These are phyloP conservation scores for Herpomyces periplanetae DNA, from an alignment of 2,329 filamentous ascomycete genomes.

Conservation along the genomic window DNA sequence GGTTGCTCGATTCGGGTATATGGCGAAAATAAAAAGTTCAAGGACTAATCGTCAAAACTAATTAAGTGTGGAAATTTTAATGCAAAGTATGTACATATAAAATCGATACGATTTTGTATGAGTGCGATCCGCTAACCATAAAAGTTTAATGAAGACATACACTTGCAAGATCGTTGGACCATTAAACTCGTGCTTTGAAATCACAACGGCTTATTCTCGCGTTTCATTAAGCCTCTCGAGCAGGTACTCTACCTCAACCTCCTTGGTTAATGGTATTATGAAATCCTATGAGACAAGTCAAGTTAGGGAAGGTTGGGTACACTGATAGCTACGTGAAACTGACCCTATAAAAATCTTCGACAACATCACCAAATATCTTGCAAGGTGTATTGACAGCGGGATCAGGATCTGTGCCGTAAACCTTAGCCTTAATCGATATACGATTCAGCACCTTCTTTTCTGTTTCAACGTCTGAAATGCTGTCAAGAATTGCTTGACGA, in stretches of 20 bases:
- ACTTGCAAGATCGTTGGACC: too few relatives aligned
- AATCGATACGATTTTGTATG: too few relatives aligned
- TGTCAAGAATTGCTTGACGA: conserved; percentile 37
- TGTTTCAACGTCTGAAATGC: conserved; percentile 59
- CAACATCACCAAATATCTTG: conserved; percentile 74
- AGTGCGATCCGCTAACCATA: too few relatives aligned
- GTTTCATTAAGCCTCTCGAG: conserved; percentile 43
- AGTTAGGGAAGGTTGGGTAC: neutral
- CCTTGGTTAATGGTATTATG: conserved; percentile 90
- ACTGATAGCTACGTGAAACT: conserved; percentile 3
- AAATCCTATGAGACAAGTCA: conserved; percentile 16
- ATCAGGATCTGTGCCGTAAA: conserved; percentile 65
- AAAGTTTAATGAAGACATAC: too few relatives aligned
- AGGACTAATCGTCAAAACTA: too few relatives aligned
- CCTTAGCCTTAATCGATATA: conserved; percentile 50
- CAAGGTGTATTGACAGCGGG: conserved; percentile 14
- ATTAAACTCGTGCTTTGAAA: too few relatives aligned
- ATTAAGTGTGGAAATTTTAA: too few relatives aligned
- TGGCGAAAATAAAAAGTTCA: too few relatives aligned
- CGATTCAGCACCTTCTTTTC: conserved; percentile 70
- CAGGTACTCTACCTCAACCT: conserved; percentile 86
- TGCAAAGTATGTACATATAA: too few relatives aligned
- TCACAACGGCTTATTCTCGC: too few relatives aligned
- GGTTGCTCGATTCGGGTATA: too few relatives aligned
- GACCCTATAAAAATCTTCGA: conserved; percentile 44